Conservation (phyloP, 495 filamentous ascomycete species). For the Penicillium parvum region DNA sequence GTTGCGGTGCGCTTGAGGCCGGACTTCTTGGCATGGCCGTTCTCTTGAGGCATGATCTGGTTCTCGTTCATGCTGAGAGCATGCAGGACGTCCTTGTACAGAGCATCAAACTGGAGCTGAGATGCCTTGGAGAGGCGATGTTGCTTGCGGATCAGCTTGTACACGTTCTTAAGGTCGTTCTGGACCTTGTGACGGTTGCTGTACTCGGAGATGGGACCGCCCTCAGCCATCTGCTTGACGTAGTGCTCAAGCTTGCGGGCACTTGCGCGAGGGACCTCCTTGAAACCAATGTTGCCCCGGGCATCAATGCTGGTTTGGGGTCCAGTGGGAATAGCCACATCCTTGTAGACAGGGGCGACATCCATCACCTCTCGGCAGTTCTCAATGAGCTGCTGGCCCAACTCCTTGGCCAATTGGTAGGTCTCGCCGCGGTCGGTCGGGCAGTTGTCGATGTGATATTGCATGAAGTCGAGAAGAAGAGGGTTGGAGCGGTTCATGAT, state of each 20-base stretch:
- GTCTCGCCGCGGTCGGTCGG: slow-evolving; percentile 95
- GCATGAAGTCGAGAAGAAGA: slow-evolving; percentile 95
- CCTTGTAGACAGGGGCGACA: slow-evolving; percentile 85
- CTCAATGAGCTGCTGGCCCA: slow-evolving; percentile 92
- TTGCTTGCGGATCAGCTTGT: slow-evolving; percentile 96
- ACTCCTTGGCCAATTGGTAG: slow-evolving; percentile 91
- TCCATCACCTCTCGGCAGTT: slow-evolving; percentile 92
- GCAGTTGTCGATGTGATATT: slow-evolving; percentile 99
- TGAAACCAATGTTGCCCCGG: slow-evolving; percentile 82
- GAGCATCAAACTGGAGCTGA: slow-evolving; percentile 86
- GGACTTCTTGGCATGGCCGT: slow-evolving; percentile 61
- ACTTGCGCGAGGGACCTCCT: slow-evolving; percentile 81
- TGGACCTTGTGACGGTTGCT: slow-evolving; percentile 97
- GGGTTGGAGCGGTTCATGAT: slow-evolving; percentile 99
- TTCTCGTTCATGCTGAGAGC: slow-evolving; percentile 95
- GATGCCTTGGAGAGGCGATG: slow-evolving; percentile 93
- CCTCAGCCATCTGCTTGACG: slow-evolving; percentile 97
- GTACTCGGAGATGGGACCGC: slow-evolving; percentile 96
- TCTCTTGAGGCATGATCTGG: slow-evolving; percentile 88
- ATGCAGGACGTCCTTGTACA: slow-evolving; percentile 90
- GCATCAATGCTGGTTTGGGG: slow-evolving; percentile 87
- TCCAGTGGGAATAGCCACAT: slow-evolving; percentile 86
- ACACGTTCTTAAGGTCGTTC: slow-evolving; percentile 87
- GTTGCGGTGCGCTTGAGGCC: slow-evolving; percentile 49
- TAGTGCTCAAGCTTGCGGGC: slow-evolving; percentile 98